Conservation (phyloP, 768 basidiomycete species). For the Filobasidium floriforme region DNA sequence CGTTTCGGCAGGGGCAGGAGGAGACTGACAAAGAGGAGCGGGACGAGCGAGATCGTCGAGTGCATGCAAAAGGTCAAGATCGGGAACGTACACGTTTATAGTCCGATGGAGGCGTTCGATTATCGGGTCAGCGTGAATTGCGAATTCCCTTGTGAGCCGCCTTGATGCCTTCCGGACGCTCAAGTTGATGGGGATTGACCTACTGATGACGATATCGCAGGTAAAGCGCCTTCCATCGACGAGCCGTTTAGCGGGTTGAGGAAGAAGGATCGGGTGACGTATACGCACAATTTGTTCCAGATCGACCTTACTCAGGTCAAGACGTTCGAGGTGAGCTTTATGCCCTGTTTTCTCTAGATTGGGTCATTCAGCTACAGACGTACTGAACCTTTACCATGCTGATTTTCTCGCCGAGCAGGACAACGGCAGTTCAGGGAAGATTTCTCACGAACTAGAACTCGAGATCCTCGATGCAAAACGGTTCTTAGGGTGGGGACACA, state of each 20-base stretch:
- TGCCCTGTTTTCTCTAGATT: background rate
- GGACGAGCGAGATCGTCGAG: slow-evolving; percentile 59
- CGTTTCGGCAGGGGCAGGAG: slow-evolving; percentile 53
- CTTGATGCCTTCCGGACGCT: no score
- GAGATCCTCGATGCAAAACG: slow-evolving; percentile 62
- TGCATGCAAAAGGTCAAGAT: slow-evolving; percentile 72
- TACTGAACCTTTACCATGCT: no score
- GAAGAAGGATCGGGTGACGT: slow-evolving; percentile 84
- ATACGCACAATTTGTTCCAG: slow-evolving; percentile 83
- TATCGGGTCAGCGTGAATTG: slow-evolving; percentile 88
- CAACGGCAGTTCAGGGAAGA: background rate
- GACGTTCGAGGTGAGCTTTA: slow-evolving; percentile 46
- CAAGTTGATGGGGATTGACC: no score
- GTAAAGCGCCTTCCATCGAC: slow-evolving; percentile 26
- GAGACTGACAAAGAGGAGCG: slow-evolving; percentile 76
- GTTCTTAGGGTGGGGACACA: slow-evolving; percentile 62
- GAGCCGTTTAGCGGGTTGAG: slow-evolving; percentile 37
- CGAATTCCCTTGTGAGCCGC: slow-evolving; percentile 71
- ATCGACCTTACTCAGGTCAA: slow-evolving; percentile 91
- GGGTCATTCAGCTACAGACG: no score
- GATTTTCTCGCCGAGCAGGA: background rate
- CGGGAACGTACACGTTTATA: slow-evolving; percentile 77
- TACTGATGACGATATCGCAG: no score
- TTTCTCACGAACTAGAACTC: slow-evolving; percentile 73
- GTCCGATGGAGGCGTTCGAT: slow-evolving; percentile 73